A percentile compares a stretch with the other conserved stretches of the same genome.
These are phyloP conservation scores for Thuja plicata DNA, from an alignment of 83 land plant species.

Conservation along the genomic window DNA sequence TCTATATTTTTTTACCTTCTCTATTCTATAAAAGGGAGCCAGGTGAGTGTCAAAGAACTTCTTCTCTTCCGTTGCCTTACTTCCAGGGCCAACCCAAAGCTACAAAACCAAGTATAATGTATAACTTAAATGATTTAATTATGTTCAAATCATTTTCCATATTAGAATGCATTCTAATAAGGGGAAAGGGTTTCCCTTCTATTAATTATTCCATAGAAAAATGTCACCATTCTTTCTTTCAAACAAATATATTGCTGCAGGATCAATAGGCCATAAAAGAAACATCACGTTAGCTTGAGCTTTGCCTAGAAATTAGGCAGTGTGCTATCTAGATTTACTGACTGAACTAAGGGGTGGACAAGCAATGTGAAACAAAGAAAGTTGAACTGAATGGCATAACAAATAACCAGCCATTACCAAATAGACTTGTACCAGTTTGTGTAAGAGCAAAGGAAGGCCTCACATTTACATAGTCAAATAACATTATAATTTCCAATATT, in stretches of 20 bases:
- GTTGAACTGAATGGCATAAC: neutral
- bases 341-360: neutral
- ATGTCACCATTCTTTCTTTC: conserved; percentile 2
- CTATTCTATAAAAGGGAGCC: conserved; percentile 94
- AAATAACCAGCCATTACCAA: neutral
- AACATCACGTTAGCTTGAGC: neutral
- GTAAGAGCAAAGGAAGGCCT: neutral
- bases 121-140: neutral
- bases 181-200: neutral
- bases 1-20: conserved; percentile 53
- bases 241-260: neutral
- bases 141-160: neutral
- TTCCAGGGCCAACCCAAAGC: conserved; percentile 95
- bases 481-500: neutral
- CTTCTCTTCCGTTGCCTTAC: conserved; percentile 85
- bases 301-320: neutral
- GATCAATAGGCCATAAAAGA: neutral
- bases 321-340: neutral
- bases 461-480: neutral
- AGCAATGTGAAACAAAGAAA: neutral
- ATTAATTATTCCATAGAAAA: neutral
- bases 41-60: conserved; percentile 86
- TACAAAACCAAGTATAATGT: conserved; percentile 27
- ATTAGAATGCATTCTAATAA: neutral
- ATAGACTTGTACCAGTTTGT: neutral